These are phyloP conservation scores for Pythium aristosporum DNA, from an alignment of 352 stramenopile genomes.

Conservation along the genomic window DNA sequence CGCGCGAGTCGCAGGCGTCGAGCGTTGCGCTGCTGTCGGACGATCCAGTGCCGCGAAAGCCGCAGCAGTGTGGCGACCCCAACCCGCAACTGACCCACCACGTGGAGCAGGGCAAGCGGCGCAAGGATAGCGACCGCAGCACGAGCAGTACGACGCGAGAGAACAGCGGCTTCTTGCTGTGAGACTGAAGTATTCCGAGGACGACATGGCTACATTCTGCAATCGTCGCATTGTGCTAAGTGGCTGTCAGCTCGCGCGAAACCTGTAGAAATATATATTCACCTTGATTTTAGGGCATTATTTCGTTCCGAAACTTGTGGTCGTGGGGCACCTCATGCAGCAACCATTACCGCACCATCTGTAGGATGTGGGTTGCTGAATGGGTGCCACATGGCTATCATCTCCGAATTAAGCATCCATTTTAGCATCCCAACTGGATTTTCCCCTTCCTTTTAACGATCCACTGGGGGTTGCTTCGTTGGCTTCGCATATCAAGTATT, in stretches of 20 bases:
- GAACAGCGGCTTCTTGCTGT: conserved; percentile 20
- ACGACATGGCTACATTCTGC: conserved; percentile 9
- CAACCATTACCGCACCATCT: too few species aligned
- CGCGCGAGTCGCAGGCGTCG: conserved; percentile 48
- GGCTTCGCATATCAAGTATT: neutral
- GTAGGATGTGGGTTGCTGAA: too few species aligned
- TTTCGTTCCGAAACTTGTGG: too few species aligned
- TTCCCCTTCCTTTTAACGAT: too few species aligned
- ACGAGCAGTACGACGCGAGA: conserved; percentile 15
- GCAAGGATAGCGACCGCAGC: conserved; percentile 19
- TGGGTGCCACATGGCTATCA: too few species aligned
- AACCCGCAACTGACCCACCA: conserved; percentile 28
- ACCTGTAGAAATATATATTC: conserved; percentile 18
- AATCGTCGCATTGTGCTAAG: neutral
- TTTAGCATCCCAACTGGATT: too few species aligned
- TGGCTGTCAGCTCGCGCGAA: neutral
- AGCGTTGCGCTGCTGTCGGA: conserved; percentile 57
- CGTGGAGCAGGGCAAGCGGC: conserved; percentile 6
- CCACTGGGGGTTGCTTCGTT: neutral
- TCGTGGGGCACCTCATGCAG: too few species aligned
- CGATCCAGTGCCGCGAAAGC: neutral
- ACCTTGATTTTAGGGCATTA: neutral
- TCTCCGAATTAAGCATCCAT: too few species aligned
- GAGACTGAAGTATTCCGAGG: neutral
- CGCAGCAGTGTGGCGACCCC: conserved; percentile 25